Conservation (phyloP, 169 alveolate genomes). For the Plasmodium vivax region DNA sequence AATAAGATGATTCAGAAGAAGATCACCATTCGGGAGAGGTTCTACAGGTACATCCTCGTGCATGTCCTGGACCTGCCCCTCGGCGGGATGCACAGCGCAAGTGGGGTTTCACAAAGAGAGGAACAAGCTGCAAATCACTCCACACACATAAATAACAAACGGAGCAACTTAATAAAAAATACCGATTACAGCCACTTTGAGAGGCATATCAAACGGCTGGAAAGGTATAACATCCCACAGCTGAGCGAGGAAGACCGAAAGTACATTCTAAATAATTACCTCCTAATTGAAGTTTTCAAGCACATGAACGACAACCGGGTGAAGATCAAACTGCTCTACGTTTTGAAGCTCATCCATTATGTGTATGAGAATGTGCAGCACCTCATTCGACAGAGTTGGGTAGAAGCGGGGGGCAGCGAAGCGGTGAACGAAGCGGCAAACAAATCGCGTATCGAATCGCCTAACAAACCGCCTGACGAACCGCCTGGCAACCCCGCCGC, state of each 20-base stretch:
- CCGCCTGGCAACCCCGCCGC: not conserved
- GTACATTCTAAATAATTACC: constrained; percentile 44
- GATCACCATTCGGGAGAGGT: constrained; percentile 49
- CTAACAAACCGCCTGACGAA: too few relatives aligned
- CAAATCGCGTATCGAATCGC: too few relatives aligned
- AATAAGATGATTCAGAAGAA: constrained; percentile 71
- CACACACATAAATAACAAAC: not conserved
- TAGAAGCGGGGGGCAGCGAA: too few relatives aligned
- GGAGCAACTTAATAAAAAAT: constrained; percentile 21
- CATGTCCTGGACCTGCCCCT: constrained; percentile 39
- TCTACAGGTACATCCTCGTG: constrained; percentile 31
- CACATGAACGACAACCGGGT: constrained; percentile 58
- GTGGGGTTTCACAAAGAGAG: not conserved
- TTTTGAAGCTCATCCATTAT: constrained; percentile 59
- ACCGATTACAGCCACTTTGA: constrained; percentile 50
- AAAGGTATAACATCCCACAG: constrained; percentile 13
- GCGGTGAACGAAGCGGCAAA: too few relatives aligned
- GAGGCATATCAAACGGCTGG: not conserved
- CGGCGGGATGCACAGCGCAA: not conserved
- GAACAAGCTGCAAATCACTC: not conserved
- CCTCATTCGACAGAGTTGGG: not conserved
- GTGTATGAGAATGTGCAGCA: constrained; percentile 62
- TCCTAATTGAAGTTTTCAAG: constrained; percentile 42
- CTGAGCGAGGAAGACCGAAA: constrained; percentile 34
- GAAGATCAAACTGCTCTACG: constrained; percentile 42